A percentile compares a stretch with the other conserved stretches of the same genome.
Conservation (phyloP, 2,329 filamentous ascomycete species). For the Talaromyces piceae region DNA sequence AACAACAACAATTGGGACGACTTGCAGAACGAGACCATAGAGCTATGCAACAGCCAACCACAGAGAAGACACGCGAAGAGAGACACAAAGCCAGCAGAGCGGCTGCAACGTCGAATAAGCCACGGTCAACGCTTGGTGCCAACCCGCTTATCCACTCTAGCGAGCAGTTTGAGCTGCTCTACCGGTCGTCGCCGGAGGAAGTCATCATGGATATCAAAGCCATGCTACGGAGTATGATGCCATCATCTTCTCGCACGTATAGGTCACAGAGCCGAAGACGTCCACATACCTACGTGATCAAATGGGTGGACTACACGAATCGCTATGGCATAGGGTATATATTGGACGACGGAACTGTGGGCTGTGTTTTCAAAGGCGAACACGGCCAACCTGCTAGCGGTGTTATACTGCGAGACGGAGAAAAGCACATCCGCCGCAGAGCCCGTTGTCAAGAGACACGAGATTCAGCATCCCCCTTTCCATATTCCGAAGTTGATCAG, state of each 20-base stretch:
- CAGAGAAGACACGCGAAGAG: not conserved
- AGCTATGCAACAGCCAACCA: conserved; percentile 4
- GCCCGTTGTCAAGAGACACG: conserved; percentile 31
- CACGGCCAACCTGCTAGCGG: conserved; percentile 37
- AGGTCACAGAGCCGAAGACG: conserved; percentile 19
- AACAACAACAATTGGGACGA: conserved; percentile 2
- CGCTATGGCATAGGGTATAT: conserved; percentile 47
- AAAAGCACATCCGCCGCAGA: conserved; percentile 39
- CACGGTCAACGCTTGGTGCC: conserved; percentile 29
- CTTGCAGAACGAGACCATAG: conserved; percentile 2
- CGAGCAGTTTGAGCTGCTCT: conserved; percentile 30
- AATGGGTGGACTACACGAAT: conserved; percentile 48
- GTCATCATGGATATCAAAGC: conserved; percentile 33
- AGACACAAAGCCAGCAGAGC: conserved; percentile 17
- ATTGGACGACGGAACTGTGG: conserved; percentile 44
- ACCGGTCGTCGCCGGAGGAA: conserved; percentile 32
- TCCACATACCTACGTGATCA: conserved; percentile 42
- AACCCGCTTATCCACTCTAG: conserved; percentile 32
- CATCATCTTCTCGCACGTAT: conserved; percentile 23
- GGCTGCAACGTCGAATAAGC: conserved; percentile 24
- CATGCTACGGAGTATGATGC: conserved; percentile 31
- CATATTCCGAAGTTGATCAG: conserved; percentile 37
- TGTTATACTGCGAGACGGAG: conserved; percentile 40
- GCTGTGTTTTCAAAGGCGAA: conserved; percentile 43
- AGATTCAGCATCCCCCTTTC: conserved; percentile 16